These are phyloP conservation scores for Hansenula sp. DNA, from an alignment of 1,139 yeast species.

Conservation along the genomic window DNA sequence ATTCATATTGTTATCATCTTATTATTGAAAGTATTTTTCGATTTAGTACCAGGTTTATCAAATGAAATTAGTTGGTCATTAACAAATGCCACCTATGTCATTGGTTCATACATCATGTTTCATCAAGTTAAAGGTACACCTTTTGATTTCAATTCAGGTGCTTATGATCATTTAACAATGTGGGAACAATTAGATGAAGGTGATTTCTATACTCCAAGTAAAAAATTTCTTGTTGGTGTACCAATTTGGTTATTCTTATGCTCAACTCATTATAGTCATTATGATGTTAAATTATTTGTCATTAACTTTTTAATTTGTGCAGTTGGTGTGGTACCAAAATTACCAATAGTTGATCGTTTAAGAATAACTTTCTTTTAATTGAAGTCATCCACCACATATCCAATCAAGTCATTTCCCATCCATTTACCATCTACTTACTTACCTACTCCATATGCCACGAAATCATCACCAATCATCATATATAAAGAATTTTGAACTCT, in stretches of 20 bases:
- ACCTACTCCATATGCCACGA: too few relatives aligned
- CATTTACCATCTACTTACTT: too few relatives aligned
- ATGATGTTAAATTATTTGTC: slow-evolving; percentile 74
- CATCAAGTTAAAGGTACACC: slow-evolving; percentile 97
- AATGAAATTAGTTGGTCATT: slow-evolving; percentile 92
- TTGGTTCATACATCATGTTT: slow-evolving; percentile 93
- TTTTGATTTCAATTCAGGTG: slow-evolving; percentile 94
- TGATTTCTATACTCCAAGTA: slow-evolving; percentile 94
- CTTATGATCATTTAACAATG: slow-evolving; percentile 93
- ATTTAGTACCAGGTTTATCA: slow-evolving; percentile 70
- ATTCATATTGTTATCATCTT: slow-evolving; percentile 82
- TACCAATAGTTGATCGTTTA: slow-evolving; percentile 76
- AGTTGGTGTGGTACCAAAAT: slow-evolving; percentile 81
- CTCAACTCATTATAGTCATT: slow-evolving; percentile 87
- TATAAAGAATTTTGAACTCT: too few relatives aligned
- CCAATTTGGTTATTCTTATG: slow-evolving; percentile 85
- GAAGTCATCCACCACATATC: too few relatives aligned
- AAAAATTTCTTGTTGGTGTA: slow-evolving; percentile 85
- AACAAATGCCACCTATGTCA: slow-evolving; percentile 83
- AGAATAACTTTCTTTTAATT: slow-evolving; percentile 47
- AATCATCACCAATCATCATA: too few relatives aligned
- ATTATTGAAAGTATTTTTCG: slow-evolving; percentile 70
- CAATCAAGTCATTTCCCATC: too few relatives aligned
- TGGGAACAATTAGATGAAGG: slow-evolving; percentile 99
- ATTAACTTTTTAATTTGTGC: slow-evolving; percentile 79